Evolutionary conservation across 305 asterid species (phyloP).

Genomic region (Fraxinus velutina): DNA sequence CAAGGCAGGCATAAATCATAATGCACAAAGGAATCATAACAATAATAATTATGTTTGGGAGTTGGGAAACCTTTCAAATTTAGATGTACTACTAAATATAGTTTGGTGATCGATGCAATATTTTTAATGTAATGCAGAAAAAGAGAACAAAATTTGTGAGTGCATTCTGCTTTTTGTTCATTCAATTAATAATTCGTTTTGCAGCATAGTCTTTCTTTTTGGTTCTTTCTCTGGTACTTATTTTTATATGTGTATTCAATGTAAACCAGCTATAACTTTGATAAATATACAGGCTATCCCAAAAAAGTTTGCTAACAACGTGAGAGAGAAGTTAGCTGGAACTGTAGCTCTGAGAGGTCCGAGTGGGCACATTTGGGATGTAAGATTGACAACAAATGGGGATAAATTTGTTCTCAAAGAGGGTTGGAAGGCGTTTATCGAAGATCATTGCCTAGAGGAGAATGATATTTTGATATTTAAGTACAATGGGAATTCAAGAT

Average conservation of each 20-base stretch:
- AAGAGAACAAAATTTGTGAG: background rate
- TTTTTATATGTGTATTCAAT: background rate
- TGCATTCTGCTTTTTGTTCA: background rate
- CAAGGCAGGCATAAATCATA: background rate
- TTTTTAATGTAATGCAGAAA: background rate
- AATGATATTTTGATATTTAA: slow-evolving; percentile 34
- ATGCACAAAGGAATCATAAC: background rate
- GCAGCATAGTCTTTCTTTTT: background rate
- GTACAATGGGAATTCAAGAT: slow-evolving; percentile 28
- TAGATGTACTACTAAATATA: background rate
- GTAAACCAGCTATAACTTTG: background rate
- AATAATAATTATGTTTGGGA: background rate
- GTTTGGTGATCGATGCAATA: background rate
- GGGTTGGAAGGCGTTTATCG: slow-evolving; percentile 37
- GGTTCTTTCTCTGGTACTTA: background rate
- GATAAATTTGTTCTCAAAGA: slow-evolving; percentile 22
- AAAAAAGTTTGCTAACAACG: slow-evolving; percentile 27
- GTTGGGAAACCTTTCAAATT: background rate
- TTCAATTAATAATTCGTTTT: background rate
- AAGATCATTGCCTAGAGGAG: slow-evolving; percentile 31
- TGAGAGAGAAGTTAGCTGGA: slow-evolving; percentile 31
- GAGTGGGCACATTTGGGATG: slow-evolving; percentile 34
- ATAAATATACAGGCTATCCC: slow-evolving; percentile 35
- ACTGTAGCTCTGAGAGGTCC: slow-evolving; percentile 36
- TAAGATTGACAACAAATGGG: slow-evolving; percentile 18